Conservation (phyloP, 129 eudicot species). For the Oenanthe sinensis region DNA sequence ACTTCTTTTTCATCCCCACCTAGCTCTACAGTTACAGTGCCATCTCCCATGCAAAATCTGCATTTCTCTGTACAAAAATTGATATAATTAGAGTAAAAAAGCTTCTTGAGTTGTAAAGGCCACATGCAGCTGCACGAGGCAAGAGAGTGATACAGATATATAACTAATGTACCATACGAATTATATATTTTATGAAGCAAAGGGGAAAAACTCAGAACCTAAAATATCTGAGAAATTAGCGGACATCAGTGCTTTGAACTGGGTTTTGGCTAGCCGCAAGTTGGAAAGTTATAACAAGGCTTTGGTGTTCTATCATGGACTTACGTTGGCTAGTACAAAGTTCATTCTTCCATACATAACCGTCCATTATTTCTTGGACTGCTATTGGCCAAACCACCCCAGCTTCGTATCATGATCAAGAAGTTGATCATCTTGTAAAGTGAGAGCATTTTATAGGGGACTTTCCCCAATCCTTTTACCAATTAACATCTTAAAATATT, state of each 20-base stretch:
- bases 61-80: slow-evolving; percentile 52
- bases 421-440: neutral
- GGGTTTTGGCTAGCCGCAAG: neutral
- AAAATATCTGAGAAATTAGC: neutral
- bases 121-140: neutral
- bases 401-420: neutral
- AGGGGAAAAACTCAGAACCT: neutral
- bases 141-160: neutral
- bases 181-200: neutral
- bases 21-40: slow-evolving; percentile 71
- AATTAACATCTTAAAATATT: no score
- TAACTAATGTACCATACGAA: neutral
- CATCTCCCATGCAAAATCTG: slow-evolving; percentile 85
- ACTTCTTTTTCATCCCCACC: slow-evolving; percentile 92
- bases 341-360: no score
- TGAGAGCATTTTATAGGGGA: neutral
- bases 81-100: neutral
- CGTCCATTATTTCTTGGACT: no score
- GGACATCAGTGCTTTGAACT: neutral
- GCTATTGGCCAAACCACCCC: neutral
- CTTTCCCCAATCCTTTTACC: neutral
- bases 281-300: neutral
- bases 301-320: no score
- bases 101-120: neutral
- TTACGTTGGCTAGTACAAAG: no score